Percentiles rank a stretch among this genome's conserved stretches.
These are phyloP conservation scores for Bruguiera hainesii DNA, from an alignment of 441 rosid genomes.

Conservation along the genomic window DNA sequence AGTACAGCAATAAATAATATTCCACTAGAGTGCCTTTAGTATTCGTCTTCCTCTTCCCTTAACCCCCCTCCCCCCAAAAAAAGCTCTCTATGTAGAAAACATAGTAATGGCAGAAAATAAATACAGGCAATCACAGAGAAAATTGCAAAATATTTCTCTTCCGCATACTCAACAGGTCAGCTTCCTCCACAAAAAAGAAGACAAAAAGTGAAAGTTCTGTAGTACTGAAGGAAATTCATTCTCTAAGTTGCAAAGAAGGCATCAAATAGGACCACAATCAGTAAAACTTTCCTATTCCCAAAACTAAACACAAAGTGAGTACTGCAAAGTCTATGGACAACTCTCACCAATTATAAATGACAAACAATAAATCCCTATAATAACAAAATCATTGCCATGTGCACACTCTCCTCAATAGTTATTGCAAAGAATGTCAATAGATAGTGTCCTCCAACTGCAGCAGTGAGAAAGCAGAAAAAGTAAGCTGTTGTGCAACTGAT, in stretches of 20 bases:
- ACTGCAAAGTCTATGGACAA: constrained; percentile 44
- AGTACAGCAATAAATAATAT: background rate
- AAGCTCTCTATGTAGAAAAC: no score
- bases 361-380: constrained; percentile 9
- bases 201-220: constrained; percentile 72
- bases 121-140: background rate
- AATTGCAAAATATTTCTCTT: constrained; percentile 33
- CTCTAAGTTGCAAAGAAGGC: constrained; percentile 85
- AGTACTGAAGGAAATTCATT: constrained; percentile 76
- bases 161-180: constrained; percentile 98
- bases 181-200: constrained; percentile 89
- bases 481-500: constrained; percentile 8
- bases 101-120: background rate
- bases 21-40: no score
- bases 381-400: background rate
- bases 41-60: no score
- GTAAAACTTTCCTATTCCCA: constrained; percentile 93
- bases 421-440: constrained; percentile 79
- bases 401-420: constrained; percentile 85
- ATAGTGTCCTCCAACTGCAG: constrained; percentile 69
- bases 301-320: constrained; percentile 91
- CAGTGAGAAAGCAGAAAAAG: constrained; percentile 24
- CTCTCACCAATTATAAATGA: constrained; percentile 24
- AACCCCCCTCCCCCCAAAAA: no score
- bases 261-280: constrained; percentile 81